Evolutionary conservation across 257 asterid species (phyloP), one percentile per base, ranked within the genome.

Genomic region (Fraxinus excelsior): DNA sequence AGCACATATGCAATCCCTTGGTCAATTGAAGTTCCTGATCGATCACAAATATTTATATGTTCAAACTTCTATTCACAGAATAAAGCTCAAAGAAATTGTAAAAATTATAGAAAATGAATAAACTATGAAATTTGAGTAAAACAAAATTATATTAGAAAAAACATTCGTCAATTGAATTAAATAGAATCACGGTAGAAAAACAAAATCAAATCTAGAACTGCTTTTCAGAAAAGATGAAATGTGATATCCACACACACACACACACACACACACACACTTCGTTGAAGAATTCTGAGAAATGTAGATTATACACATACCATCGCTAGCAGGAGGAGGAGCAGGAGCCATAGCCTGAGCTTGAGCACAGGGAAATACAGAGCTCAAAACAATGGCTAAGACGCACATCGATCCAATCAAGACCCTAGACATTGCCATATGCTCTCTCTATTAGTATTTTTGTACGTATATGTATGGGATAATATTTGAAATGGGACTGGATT

Each of bases 311-410:
- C 37, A 21, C 65, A 21, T 81, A 84, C 86, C 86, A 71, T 84
- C 86, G 77, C 84, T 84, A 32, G 76, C n/a, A 71, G 86, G 84
- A 2, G 82, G 77, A 12, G 88, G 88, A 13, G 88, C 80, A 76
- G 88, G 88, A 7, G 84, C 67, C 44, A 84, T 29, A 2, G 49
- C 76, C 76, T 79, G 84, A 46, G 84, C 85, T 46, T 44, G 82
- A 82, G 42, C 84, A 64, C 75, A 34, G 26, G 79, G 75, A 9
- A 80, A 8, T 5, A 56, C 73, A 16, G 73, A 18, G 68, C 74
- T 42, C 75, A 76, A 65, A 7, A 77, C 12, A 4, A 72, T 2
- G 25, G 73, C 78, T 31, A 40, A 81, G 2, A 82, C 29, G 46
- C 78, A 82, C 82, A 81, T 65, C n/a, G 76, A 73, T 21, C 58